phyloP scores from a whole-genome alignment of 2,329 filamentous ascomycete species.

The Drechslerella stenobrocha region DNA sequence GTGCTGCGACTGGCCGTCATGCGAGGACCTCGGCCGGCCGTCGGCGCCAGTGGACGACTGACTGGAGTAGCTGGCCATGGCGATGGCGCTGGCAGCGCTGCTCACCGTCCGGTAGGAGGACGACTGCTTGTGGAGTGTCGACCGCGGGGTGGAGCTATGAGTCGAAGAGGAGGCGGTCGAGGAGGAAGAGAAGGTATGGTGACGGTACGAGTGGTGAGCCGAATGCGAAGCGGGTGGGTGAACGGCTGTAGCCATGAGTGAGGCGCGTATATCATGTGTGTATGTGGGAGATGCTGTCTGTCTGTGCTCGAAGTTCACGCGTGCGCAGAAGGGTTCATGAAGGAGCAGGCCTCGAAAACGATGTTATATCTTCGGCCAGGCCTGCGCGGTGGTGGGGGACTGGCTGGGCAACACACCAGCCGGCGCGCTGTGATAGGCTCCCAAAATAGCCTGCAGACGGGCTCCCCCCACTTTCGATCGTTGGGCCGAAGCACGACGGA shows the following conservation, averaged over 20 bases:
- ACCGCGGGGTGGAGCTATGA: slow-evolving; percentile 22
- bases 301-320: too few relatives aligned
- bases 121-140: slow-evolving; percentile 43
- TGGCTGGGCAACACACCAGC: slow-evolving; percentile 37
- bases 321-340: too few relatives aligned
- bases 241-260: slow-evolving; percentile 48
- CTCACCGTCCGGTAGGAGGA: slow-evolving; percentile 43
- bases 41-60: slow-evolving; percentile 32
- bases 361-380: too few relatives aligned
- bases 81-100: slow-evolving; percentile 12
- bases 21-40: slow-evolving; percentile 37
- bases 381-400: slow-evolving; percentile 8
- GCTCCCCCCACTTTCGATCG: slow-evolving; percentile 25
- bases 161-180: slow-evolving; percentile 34
- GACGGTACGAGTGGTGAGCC: slow-evolving; percentile 35
- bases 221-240: slow-evolving; percentile 36
- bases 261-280: slow-evolving; percentile 31
- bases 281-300: neutral
- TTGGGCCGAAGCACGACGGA: slow-evolving; percentile 28
- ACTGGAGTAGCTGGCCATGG: slow-evolving; percentile 44
- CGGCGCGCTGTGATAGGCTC: neutral
- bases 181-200: slow-evolving; percentile 29
- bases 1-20: slow-evolving; percentile 34
- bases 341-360: too few relatives aligned
- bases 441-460: slow-evolving; percentile 21